These are phyloP conservation scores for Tuber magnatum DNA, from an alignment of 495 filamentous ascomycete species.

Conservation along the genomic window DNA sequence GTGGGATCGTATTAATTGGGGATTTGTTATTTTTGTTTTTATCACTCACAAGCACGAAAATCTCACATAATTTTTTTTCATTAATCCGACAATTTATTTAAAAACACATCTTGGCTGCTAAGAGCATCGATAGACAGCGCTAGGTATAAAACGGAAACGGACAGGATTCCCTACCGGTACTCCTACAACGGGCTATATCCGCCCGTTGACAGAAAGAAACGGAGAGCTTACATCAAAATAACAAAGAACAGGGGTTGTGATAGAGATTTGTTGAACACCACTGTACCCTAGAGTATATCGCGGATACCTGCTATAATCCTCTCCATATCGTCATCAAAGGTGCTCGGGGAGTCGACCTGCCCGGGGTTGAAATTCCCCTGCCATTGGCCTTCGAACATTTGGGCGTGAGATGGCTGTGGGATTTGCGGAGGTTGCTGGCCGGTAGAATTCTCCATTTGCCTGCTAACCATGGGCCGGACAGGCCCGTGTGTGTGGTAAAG, in stretches of 20 bases:
- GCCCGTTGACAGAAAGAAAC: background rate
- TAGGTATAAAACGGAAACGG: background rate
- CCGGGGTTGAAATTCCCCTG: background rate
- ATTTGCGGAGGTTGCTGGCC: background rate
- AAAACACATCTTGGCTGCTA: background rate
- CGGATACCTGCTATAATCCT: background rate
- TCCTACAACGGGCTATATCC: background rate
- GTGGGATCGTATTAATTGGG: background rate
- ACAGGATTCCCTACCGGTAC: background rate
- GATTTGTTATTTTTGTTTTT: background rate
- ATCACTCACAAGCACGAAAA: background rate
- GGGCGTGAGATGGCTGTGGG: background rate
- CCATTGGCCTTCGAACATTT: background rate
- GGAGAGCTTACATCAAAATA: background rate
- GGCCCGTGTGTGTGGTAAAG: background rate
- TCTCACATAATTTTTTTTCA: background rate
- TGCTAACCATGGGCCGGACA: background rate
- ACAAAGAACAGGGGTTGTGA: background rate
- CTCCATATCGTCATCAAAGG: background rate
- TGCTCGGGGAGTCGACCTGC: background rate
- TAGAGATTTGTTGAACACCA: background rate
- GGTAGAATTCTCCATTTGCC: background rate
- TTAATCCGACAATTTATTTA: background rate
- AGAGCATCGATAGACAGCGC: background rate
- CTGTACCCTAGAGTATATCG: background rate